A percentile compares a stretch with the other conserved stretches of the same genome.
phyloP scores from a whole-genome alignment of 768 basidiomycete genomes.

The Mycena rebaudengoi region DNA sequence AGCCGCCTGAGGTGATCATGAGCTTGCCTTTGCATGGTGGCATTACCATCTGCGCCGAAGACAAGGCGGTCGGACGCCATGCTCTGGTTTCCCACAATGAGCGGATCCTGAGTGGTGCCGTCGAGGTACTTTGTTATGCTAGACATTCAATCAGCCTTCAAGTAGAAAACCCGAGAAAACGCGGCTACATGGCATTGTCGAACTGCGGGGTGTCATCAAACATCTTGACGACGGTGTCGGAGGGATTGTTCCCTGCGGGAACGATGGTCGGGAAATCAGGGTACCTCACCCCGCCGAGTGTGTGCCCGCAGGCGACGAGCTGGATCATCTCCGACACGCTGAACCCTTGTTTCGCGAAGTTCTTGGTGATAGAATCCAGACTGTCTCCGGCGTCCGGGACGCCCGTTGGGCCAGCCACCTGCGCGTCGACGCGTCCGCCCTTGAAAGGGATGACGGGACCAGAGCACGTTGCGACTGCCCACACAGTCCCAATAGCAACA shows the following conservation, averaged over 20 bases:
- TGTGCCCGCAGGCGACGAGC: conserved; percentile 60
- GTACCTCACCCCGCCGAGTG: conserved; percentile 57
- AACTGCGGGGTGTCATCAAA: conserved; percentile 47
- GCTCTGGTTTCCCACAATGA: conserved; percentile 47
- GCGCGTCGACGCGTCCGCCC: conserved; percentile 52
- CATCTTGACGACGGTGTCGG: conserved; percentile 37
- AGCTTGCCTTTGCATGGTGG: conserved; percentile 49
- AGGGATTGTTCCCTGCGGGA: conserved; percentile 38
- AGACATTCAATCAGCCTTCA: not conserved
- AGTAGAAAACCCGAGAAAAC: not conserved
- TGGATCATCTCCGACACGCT: conserved; percentile 57
- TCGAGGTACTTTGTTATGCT: conserved; percentile 52
- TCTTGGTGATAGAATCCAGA: conserved; percentile 46
- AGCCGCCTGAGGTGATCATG: not conserved
- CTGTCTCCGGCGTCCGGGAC: conserved; percentile 55
- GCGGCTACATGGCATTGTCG: conserved; percentile 23
- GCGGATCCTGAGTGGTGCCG: conserved; percentile 47
- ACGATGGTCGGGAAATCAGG: conserved; percentile 56
- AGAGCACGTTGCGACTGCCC: conserved; percentile 51
- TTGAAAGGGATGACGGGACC: conserved; percentile 54
- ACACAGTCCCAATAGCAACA: conserved; percentile 48
- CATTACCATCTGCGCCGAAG: conserved; percentile 49
- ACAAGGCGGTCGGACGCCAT: conserved; percentile 49
- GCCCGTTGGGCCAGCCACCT: conserved; percentile 45
- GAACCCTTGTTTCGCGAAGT: conserved; percentile 55